phyloP scores from a whole-genome alignment of 2,329 filamentous ascomycete species.

The Alternaria sp. region DNA sequence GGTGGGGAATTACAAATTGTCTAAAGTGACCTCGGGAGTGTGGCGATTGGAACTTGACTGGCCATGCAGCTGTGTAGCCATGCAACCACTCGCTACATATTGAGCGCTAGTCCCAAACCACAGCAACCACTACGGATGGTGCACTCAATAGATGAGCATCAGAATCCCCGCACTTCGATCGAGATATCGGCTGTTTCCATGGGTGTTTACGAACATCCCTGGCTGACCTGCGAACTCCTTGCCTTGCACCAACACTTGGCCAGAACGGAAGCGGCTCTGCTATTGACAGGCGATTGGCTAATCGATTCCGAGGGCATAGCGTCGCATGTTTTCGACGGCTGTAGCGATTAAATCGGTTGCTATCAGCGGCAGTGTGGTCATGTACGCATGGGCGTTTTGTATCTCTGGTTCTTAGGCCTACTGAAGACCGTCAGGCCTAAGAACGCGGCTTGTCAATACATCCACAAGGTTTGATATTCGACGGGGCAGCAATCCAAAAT shows the following conservation, averaged over 20 bases:
- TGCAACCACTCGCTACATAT: not conserved
- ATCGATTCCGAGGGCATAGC: not conserved
- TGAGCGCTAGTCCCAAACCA: not conserved
- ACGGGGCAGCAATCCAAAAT: too few species aligned
- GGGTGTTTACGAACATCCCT: not conserved
- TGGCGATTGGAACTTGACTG: too few species aligned
- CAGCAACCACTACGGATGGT: not conserved
- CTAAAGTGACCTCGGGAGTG: not conserved
- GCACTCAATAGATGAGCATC: not conserved
- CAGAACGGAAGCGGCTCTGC: not conserved
- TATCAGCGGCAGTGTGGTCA: too few species aligned
- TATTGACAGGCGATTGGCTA: not conserved
- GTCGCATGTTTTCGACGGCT: too few species aligned
- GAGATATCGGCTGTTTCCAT: not conserved
- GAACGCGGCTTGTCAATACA: not conserved
- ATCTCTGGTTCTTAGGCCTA: not conserved
- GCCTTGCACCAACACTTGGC: not conserved
- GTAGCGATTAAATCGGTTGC: not conserved
- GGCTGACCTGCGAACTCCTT: not conserved
- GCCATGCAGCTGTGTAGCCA: not conserved
- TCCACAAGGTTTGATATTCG: too few species aligned
- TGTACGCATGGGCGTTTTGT: not conserved
- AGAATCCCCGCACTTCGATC: not conserved
- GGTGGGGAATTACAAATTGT: not conserved
- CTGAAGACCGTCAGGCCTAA: not conserved